Percentiles rank a stretch among this genome's conserved stretches.
phyloP scores from a whole-genome alignment of 257 asterid genomes.

The Eucommia ulmoides region DNA sequence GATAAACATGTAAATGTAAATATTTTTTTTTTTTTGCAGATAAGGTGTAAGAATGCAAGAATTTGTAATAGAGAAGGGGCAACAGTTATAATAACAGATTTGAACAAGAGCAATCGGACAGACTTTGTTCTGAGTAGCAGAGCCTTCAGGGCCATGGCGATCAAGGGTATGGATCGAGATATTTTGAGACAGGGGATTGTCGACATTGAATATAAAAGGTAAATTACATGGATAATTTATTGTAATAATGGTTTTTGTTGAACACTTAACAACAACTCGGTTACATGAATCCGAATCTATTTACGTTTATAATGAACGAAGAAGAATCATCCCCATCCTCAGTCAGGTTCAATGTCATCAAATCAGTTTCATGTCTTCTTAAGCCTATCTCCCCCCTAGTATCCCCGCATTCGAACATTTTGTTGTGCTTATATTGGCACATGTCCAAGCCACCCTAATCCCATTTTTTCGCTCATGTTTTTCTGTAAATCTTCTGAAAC shows the following conservation, averaged over 20 bases:
- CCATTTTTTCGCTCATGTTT: too few relatives aligned
- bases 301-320: neutral
- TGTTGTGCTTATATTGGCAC: too few relatives aligned
- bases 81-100: conserved; percentile 38
- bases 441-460: too few relatives aligned
- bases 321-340: neutral
- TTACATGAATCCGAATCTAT: neutral
- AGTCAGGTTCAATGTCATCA: too few relatives aligned
- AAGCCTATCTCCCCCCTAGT: too few relatives aligned
- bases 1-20: neutral
- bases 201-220: conserved; percentile 66
- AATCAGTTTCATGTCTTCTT: neutral
- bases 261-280: neutral
- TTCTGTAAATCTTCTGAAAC: too few relatives aligned
- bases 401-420: too few relatives aligned
- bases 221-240: neutral
- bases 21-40: conserved; percentile 19
- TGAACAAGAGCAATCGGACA: conserved; percentile 30
- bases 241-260: neutral
- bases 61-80: conserved; percentile 47
- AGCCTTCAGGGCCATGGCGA: conserved; percentile 62
- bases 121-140: conserved; percentile 65
- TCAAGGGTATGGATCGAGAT: conserved; percentile 30
- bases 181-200: conserved; percentile 42
- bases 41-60: conserved; percentile 41